Evolutionary conservation across 306 rosid genomes (phyloP).

Genomic region (Lathyrus sativus): DNA sequence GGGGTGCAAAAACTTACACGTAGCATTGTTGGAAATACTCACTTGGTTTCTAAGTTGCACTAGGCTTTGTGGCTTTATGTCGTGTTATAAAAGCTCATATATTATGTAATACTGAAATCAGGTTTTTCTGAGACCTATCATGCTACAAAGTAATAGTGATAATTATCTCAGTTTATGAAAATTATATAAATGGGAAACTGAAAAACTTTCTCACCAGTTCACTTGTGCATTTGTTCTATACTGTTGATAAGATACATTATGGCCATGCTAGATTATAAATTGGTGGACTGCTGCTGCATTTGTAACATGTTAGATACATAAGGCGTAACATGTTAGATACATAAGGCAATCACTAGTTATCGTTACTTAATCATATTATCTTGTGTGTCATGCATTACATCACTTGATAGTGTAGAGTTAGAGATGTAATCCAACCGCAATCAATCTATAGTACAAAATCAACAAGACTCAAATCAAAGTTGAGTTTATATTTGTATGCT

Average conservation of each 20-base stretch:
- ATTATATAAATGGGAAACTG: slow-evolving; percentile 10
- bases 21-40: background rate
- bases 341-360: slow-evolving; percentile 4
- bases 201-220: background rate
- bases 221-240: background rate
- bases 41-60: background rate
- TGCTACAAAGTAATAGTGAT: slow-evolving; percentile 1
- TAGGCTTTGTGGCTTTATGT: slow-evolving; percentile 1
- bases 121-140: slow-evolving; percentile 13
- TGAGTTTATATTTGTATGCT: slow-evolving; percentile 28
- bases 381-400: background rate
- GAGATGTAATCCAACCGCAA: slow-evolving; percentile 32
- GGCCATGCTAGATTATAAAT: background rate
- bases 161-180: slow-evolving; percentile 10
- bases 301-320: background rate
- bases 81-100: slow-evolving; percentile 4
- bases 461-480: slow-evolving; percentile 40
- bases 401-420: background rate
- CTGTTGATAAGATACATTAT: background rate
- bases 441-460: slow-evolving; percentile 38
- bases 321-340: background rate
- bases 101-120: background rate
- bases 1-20: background rate
- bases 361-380: slow-evolving; percentile 8
- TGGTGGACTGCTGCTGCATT: slow-evolving; percentile 12